Base-by-base conservation (phyloP, 2,329 filamentous ascomycete genomes). In the Botrytis galanthina region DNA sequence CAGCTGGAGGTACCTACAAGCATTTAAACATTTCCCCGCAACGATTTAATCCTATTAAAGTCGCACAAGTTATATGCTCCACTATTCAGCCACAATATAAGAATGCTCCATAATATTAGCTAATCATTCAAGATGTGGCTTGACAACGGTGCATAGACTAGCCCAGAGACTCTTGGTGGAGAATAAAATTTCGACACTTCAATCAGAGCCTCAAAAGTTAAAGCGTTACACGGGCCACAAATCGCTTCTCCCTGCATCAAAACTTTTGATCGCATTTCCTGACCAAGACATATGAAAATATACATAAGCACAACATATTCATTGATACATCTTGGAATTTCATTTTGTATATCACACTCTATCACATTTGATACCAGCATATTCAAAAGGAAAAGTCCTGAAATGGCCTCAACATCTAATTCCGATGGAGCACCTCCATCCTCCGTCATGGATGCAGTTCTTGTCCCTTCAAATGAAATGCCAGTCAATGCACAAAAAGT, bases 401-500 rank as follows among this genome's bases (percentile, higher is more conserved):
- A 46, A 12, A 75, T 75, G 75, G 48, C 69, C 20, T 63, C 75
- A 26, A 18, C 67, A 9, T n/a, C 66, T 7, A 54, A 72, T n/a
- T 20, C 60, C 16, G 32, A 64, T 37, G 76, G 77, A 46, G 79
- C 77, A 39, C 87, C 87, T n/a, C 91, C 91, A 9, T 81, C 86
- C 18, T 86, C 86, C 75, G 91, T 90, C 73, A 93, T 91, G 66
- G 90, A 92, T 81, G 95, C 95, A 44, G 95, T 98, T 64, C 87
- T 98, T 70, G 92, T 95, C 78, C 87, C 91, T 68, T 98, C 95
- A 1, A 91, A 92, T 73, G 92, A 93, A 72, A 90, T 97, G 81
- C 93, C 95, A 26, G 87, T 90, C 72, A 91, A 88, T 64, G 89
- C 93, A n/a, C 90, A 91, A 77, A 89, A 93, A 81, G 95, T 99